Percentiles rank a stretch among this genome's conserved stretches.
Evolutionary conservation across 1,284 basidiomycete species (phyloP).

Genomic region (Ustilago bromivora): DNA sequence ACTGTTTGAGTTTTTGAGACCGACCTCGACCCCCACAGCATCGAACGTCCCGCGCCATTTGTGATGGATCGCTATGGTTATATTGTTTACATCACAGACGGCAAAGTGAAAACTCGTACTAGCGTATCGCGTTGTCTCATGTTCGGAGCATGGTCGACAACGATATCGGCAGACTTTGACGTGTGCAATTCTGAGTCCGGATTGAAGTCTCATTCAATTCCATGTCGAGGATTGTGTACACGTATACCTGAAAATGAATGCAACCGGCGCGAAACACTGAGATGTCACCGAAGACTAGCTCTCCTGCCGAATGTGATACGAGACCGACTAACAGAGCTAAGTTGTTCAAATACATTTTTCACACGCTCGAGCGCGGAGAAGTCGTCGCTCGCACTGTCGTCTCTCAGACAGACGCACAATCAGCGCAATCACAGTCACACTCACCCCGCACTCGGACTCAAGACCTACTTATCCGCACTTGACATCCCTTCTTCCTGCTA

Average conservation of each 20-base stretch:
- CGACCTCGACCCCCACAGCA: neutral
- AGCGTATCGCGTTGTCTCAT: no score
- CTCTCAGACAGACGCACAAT: neutral
- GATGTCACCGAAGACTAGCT: neutral
- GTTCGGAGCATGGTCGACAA: no score
- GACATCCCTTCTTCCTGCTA: neutral
- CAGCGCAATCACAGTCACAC: slow-evolving; percentile 4
- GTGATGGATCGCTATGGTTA: no score
- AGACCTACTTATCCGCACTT: neutral
- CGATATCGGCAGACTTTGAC: neutral
- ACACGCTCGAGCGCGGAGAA: neutral
- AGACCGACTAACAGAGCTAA: neutral
- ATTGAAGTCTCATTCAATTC: neutral
- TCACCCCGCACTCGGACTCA: neutral
- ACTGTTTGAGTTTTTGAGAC: neutral
- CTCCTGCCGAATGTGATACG: neutral
- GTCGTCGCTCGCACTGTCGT: neutral
- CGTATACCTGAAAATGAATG: neutral
- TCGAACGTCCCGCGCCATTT: no score
- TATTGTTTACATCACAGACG: no score
- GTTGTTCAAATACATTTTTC: neutral
- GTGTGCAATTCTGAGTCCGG: neutral
- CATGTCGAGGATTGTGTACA: neutral
- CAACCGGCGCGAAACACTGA: neutral
- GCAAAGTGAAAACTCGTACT: no score